Percentiles rank a stretch among this genome's conserved stretches.
Conservation (phyloP, 768 basidiomycete genomes). For the Mycena rosella region DNA sequence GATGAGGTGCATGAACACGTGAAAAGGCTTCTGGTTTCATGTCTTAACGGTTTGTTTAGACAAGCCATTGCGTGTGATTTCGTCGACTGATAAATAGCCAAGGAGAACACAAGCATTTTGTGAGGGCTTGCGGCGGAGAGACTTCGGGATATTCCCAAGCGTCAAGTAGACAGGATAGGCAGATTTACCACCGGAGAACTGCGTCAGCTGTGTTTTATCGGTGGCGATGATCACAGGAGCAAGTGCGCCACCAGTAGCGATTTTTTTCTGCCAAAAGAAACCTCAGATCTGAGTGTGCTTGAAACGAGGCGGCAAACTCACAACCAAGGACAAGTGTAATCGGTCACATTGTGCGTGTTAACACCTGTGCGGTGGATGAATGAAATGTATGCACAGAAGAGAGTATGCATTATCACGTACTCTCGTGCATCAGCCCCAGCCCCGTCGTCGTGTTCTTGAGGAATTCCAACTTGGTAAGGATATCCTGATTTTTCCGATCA, state of each 20-base stretch:
- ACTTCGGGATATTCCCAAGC: constrained; percentile 54
- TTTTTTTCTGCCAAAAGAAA: background rate
- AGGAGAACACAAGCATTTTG: constrained; percentile 49
- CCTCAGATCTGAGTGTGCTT: too few relatives aligned
- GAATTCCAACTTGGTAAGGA: too few relatives aligned
- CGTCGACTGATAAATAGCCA: constrained; percentile 54
- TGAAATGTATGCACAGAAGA: too few relatives aligned
- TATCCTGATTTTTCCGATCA: too few relatives aligned
- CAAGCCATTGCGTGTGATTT: constrained; percentile 39
- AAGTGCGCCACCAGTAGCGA: background rate
- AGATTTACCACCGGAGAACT: constrained; percentile 50
- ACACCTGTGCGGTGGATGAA: too few relatives aligned
- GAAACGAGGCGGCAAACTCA: too few relatives aligned
- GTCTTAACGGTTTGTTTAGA: constrained; percentile 17
- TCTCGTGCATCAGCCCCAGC: too few relatives aligned
- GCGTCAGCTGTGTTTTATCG: constrained; percentile 53
- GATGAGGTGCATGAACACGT: constrained; percentile 45
- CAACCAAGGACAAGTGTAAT: too few relatives aligned
- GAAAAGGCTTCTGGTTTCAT: constrained; percentile 44
- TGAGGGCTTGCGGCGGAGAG: constrained; percentile 40
- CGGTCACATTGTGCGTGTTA: too few relatives aligned
- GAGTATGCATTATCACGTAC: too few relatives aligned
- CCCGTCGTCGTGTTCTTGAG: too few relatives aligned
- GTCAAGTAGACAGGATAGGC: constrained; percentile 61
- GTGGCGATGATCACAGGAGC: constrained; percentile 1